Evolutionary conservation across 2,329 filamentous ascomycete genomes (phyloP), one percentile per base, ranked within the genome.

Genomic region (Amauroascus verrucosus): DNA sequence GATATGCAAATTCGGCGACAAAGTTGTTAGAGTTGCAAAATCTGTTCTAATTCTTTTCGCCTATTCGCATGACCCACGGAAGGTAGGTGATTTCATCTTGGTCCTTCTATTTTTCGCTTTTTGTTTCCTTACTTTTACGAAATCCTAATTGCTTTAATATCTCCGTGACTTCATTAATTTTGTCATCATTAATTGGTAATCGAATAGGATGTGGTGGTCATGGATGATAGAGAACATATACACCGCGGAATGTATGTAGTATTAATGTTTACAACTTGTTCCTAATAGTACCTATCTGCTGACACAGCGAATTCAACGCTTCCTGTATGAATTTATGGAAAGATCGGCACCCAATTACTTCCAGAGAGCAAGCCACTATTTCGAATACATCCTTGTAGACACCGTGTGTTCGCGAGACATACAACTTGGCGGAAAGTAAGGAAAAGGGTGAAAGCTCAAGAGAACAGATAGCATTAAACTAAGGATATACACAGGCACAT

Each of bases 11-110:
- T n/a, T n/a, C 24, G n/a, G 24, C 13, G 43, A 41, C 28, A 24
- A 44, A 33, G 51, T 26, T 53, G 35, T 8, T 53, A 18, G 44
- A 53, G n/a, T 33, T 48, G 33, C 22, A 24, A 2, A 16, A 54
- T 58, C 58, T 57, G 53, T 63, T 55, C 51, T 57, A 51, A 60
- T 56, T 22, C 53, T 48, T 53, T 37, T n/a, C n/a, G n/a, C n/a
- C n/a, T n/a, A n/a, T n/a, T n/a, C n/a, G n/a, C n/a, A n/a, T n/a
- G n/a, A n/a, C n/a, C n/a, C n/a, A n/a, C n/a, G n/a, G n/a, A n/a
- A n/a, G n/a, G n/a, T n/a, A n/a, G 26, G 6, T 32, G 28, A 6
- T 32, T 32, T 4, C 7, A 46, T 43, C 50, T 46, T 58, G 20
- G 38, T 48, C 33, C 35, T 43, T 26, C 16, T 44, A 16, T 44